These are phyloP conservation scores for Solidago caesia DNA, from an alignment of 129 eudicot species.

Conservation along the genomic window DNA sequence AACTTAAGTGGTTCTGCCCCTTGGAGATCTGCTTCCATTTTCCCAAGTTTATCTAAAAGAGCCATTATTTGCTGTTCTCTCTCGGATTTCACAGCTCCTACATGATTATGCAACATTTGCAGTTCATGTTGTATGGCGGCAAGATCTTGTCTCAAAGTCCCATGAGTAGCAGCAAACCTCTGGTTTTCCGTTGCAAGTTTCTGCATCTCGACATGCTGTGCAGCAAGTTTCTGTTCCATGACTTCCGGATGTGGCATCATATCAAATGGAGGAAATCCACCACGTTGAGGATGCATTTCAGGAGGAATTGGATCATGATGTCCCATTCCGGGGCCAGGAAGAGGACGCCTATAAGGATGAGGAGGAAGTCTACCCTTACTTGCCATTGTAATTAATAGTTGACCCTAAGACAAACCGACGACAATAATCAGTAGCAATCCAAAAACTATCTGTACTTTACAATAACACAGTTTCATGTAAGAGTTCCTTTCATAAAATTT, in stretches of 20 bases:
- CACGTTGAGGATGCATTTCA: slow-evolving; percentile 58
- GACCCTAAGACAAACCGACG: slow-evolving; percentile 23
- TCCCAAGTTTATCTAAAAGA: slow-evolving; percentile 57
- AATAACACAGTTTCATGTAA: neutral
- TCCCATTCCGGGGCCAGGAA: slow-evolving; percentile 56
- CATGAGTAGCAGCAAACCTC: slow-evolving; percentile 89
- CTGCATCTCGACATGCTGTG: slow-evolving; percentile 78
- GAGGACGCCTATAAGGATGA: slow-evolving; percentile 63
- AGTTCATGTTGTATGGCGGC: slow-evolving; percentile 83
- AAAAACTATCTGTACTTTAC: neutral
- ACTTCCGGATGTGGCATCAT: slow-evolving; percentile 73
- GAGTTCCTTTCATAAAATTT: neutral
- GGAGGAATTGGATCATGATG: slow-evolving; percentile 62
- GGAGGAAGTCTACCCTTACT: slow-evolving; percentile 89
- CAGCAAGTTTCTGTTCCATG: slow-evolving; percentile 83
- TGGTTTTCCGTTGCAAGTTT: slow-evolving; percentile 79
- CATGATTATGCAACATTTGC: slow-evolving; percentile 60
- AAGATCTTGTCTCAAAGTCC: slow-evolving; percentile 79
- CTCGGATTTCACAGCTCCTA: slow-evolving; percentile 53
- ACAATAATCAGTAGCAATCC: slow-evolving; percentile 9
- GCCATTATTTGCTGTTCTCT: slow-evolving; percentile 72
- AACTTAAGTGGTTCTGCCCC: slow-evolving; percentile 55
- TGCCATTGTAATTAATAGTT: slow-evolving; percentile 47
- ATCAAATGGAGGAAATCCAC: slow-evolving; percentile 63
- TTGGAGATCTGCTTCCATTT: slow-evolving; percentile 72